Conservation (phyloP, 345 rosid species). For the Eucalyptus sp. region DNA sequence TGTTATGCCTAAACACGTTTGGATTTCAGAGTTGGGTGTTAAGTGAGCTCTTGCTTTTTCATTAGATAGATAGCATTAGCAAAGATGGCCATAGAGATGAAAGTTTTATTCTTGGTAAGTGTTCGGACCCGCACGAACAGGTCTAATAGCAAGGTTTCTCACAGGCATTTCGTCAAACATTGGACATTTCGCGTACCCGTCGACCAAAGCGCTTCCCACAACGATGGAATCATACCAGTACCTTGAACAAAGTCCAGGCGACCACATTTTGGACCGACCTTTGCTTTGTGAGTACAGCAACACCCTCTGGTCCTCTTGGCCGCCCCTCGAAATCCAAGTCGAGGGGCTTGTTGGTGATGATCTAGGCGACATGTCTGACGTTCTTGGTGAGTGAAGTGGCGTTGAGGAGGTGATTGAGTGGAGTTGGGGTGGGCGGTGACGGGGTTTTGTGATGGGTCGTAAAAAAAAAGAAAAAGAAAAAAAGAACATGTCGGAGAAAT, state of each 20-base stretch:
- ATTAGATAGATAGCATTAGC: not conserved
- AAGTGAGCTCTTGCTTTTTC: not conserved
- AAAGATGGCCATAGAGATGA: not conserved
- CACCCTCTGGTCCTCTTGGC: conserved; percentile 1
- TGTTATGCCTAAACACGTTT: not conserved
- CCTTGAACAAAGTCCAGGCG: conserved; percentile 18
- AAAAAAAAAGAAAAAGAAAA: too few relatives aligned
- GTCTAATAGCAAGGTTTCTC: conserved; percentile 11
- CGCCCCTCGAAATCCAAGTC: conserved; percentile 7
- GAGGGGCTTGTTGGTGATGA: conserved; percentile 21
- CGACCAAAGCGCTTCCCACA: conserved; percentile 7
- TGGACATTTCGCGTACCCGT: conserved; percentile 15
- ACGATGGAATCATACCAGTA: conserved; percentile 7
- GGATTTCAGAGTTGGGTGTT: not conserved
- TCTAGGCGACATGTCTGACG: conserved; percentile 16
- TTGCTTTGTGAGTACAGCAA: conserved; percentile 14
- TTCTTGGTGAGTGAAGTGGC: not conserved
- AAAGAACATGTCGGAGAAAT: not conserved
- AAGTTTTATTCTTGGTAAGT: not conserved
- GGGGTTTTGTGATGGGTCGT: not conserved
- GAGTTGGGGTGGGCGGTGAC: not conserved
- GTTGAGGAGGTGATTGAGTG: conserved; percentile 5
- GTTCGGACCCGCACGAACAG: not conserved
- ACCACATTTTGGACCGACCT: conserved; percentile 1
- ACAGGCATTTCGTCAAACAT: conserved; percentile 27